A percentile compares a stretch with the other conserved stretches of the same genome.
Conservation (phyloP, 768 basidiomycete species). For the Lanmaoa rubissima region DNA sequence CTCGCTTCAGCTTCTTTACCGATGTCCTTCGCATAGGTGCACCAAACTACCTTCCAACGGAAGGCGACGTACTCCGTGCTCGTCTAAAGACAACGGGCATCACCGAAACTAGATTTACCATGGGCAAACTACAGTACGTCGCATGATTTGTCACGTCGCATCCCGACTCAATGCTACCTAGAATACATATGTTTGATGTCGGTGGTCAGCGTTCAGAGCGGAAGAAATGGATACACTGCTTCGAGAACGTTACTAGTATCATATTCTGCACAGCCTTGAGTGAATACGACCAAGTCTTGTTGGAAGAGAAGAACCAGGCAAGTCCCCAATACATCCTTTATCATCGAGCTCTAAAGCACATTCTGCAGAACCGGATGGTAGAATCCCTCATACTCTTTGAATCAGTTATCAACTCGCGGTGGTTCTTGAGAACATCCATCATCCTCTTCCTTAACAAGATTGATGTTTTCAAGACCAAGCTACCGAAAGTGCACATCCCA, state of each 20-base stretch:
- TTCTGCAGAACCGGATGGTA: slow-evolving; percentile 65
- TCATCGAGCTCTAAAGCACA: not conserved
- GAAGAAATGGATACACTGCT: slow-evolving; percentile 82
- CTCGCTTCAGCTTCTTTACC: too few species aligned
- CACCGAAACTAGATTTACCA: slow-evolving; percentile 63
- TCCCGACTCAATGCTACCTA: slow-evolving; percentile 6
- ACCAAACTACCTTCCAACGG: too few species aligned
- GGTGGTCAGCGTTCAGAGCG: slow-evolving; percentile 79
- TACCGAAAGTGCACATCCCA: slow-evolving; percentile 43
- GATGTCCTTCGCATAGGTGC: too few species aligned
- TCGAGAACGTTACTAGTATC: slow-evolving; percentile 74
- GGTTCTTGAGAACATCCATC: slow-evolving; percentile 69
- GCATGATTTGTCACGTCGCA: rapidly evolving
- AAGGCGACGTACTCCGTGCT: too few species aligned
- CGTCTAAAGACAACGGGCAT: too few species aligned
- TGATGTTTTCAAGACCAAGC: slow-evolving; percentile 73
- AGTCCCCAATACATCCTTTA: not conserved
- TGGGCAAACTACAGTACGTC: slow-evolving; percentile 62
- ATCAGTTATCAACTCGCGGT: slow-evolving; percentile 74
- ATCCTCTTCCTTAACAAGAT: slow-evolving; percentile 73
- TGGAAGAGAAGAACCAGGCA: slow-evolving; percentile 50
- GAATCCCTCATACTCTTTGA: slow-evolving; percentile 77
- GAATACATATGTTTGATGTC: slow-evolving; percentile 74
- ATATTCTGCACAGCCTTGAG: slow-evolving; percentile 73
- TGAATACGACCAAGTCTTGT: slow-evolving; percentile 71